These are phyloP conservation scores for Trichoderma simmonsii DNA, from an alignment of 2,329 filamentous ascomycete genomes.

Conservation along the genomic window DNA sequence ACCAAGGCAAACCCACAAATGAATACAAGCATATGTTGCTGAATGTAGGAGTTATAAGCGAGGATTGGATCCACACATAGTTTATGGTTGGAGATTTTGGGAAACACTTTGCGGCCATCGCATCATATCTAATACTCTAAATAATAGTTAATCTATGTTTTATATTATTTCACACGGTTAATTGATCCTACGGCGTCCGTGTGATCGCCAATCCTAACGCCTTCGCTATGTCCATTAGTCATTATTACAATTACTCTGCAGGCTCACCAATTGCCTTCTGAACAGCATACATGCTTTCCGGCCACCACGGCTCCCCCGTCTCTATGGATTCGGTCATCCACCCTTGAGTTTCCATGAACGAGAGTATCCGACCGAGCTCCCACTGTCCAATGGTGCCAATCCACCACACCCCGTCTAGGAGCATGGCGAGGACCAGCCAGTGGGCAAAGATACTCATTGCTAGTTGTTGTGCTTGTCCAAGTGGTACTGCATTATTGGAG, in stretches of 20 bases:
- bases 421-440: slow-evolving; percentile 10
- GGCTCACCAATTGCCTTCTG: slow-evolving; percentile 8
- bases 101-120: not conserved
- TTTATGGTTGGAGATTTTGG: not conserved
- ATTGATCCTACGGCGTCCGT: not conserved
- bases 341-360: not conserved
- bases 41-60: not conserved
- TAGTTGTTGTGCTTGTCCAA: not conserved
- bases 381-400: slow-evolving; percentile 9
- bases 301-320: not conserved
- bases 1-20: not conserved
- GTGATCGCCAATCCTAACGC: not conserved
- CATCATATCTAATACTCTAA: not conserved
- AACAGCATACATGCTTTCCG: slow-evolving; percentile 5
- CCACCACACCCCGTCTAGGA: slow-evolving; percentile 12
- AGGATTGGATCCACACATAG: not conserved
- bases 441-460: slow-evolving; percentile 11
- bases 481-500: not conserved
- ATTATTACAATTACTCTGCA: not conserved
- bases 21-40: accelerated
- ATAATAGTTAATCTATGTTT: not conserved
- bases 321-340: not conserved
- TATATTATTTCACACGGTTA: not conserved
- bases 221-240: not conserved
- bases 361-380: not conserved